phyloP scores from a whole-genome alignment of 2,329 filamentous ascomycete species.

The Cytospora schulzeri region DNA sequence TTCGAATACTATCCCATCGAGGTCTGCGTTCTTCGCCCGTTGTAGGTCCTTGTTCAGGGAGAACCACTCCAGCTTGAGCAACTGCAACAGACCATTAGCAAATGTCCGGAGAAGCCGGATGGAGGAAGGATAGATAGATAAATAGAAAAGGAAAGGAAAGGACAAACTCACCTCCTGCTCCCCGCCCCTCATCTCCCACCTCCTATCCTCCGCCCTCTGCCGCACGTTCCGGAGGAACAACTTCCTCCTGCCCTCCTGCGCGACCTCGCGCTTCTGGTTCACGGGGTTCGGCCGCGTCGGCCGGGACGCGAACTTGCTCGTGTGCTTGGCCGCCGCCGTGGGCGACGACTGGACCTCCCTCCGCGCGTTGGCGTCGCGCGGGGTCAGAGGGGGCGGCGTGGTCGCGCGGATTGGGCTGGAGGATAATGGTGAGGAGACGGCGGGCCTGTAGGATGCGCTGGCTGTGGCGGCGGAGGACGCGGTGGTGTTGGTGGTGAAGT shows the following conservation, averaged over 20 bases:
- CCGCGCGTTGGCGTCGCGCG: conserved; percentile 46
- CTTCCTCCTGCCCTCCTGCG: conserved; percentile 64
- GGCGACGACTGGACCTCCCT: conserved; percentile 50
- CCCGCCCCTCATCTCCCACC: conserved; percentile 62
- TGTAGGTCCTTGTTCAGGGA: conserved; percentile 42
- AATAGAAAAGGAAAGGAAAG: not conserved
- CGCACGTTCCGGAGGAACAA: conserved; percentile 71
- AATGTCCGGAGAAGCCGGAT: not conserved
- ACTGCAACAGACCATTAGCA: conserved; percentile 31
- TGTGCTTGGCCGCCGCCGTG: conserved; percentile 31
- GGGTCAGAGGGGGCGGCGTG: conserved; percentile 47
- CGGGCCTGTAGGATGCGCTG: conserved; percentile 48
- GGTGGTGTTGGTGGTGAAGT: conserved; percentile 32
- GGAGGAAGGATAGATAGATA: no score
- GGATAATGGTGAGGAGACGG: conserved; percentile 58
- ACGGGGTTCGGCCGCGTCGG: conserved; percentile 64
- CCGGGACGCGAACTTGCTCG: conserved; percentile 55
- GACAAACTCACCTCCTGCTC: conserved; percentile 57
- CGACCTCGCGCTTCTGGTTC: conserved; percentile 58
- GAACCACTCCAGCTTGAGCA: conserved; percentile 47
- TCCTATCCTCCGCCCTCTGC: conserved; percentile 60
- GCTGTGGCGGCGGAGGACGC: no score
- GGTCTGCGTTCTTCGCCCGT: conserved; percentile 43
- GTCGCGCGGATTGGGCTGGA: conserved; percentile 57
- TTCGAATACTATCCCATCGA: conserved; percentile 47